A percentile compares a stretch with the other conserved stretches of the same genome.
These are phyloP conservation scores for Endogone sp. DNA, from an alignment of 192 early-diverging fungal species.

Conservation along the genomic window DNA sequence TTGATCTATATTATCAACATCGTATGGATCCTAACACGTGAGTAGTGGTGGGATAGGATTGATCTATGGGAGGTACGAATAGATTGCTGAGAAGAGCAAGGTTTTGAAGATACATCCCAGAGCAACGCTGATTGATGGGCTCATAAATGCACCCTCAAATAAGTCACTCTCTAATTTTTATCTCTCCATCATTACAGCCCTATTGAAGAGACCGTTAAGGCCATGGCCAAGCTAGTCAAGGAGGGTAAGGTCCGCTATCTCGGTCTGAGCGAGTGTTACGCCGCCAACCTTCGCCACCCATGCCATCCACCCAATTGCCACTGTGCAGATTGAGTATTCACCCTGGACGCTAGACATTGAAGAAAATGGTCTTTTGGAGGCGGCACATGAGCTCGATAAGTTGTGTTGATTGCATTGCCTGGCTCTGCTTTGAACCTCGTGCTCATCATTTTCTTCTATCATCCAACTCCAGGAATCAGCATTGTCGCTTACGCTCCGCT, in stretches of 20 bases:
- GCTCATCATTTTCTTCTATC: too few relatives aligned
- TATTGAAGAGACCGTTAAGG: constrained; percentile 30
- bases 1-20: constrained; percentile 64
- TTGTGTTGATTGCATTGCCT: constrained; percentile 33
- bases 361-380: constrained; percentile 58
- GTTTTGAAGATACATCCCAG: too few relatives aligned
- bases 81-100: constrained; percentile 11
- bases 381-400: constrained; percentile 69
- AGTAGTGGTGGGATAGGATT: constrained; percentile 26
- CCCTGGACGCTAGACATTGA: constrained; percentile 62
- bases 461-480: constrained; percentile 48
- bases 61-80: not conserved
- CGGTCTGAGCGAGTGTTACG: constrained; percentile 53
- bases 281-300: constrained; percentile 59
- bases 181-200: constrained; percentile 22
- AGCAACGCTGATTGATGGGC: too few relatives aligned
- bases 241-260: constrained; percentile 35
- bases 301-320: constrained; percentile 65
- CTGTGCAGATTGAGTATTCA: constrained; percentile 42
- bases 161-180: too few relatives aligned
- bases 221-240: constrained; percentile 35
- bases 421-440: constrained; percentile 28
- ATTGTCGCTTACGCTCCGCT: constrained; percentile 51
- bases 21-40: constrained; percentile 49
- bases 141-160: too few relatives aligned